Evolutionary conservation across 192 early-diverging fungal species (phyloP).

Genomic region (Coemansia sp.): DNA sequence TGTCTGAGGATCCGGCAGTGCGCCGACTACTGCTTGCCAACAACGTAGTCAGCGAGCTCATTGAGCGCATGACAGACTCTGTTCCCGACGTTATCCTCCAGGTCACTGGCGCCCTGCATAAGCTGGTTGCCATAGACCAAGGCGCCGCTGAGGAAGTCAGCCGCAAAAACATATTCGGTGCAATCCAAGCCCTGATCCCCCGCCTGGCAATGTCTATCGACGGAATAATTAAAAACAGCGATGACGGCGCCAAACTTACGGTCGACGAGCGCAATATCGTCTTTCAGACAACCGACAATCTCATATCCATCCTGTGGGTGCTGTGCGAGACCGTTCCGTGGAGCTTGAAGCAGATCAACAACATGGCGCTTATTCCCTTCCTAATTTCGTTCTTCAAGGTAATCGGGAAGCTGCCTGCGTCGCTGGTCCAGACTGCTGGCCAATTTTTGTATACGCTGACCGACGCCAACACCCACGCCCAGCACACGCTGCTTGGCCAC

Average conservation of each 20-base stretch:
- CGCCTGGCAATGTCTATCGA: conserved; percentile 52
- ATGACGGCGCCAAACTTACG: conserved; percentile 33
- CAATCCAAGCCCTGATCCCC: conserved; percentile 42
- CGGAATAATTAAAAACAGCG: conserved; percentile 45
- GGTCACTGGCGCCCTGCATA: conserved; percentile 68
- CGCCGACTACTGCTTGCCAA: conserved; percentile 77
- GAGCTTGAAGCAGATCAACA: conserved; percentile 69
- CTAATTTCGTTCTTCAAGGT: conserved; percentile 71
- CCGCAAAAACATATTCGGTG: conserved; percentile 41
- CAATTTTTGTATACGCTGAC: conserved; percentile 85
- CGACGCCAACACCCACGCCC: conserved; percentile 69
- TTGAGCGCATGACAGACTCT: conserved; percentile 74
- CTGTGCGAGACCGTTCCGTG: conserved; percentile 73
- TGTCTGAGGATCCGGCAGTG: conserved; percentile 24
- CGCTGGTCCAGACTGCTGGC: conserved; percentile 56
- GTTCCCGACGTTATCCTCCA: conserved; percentile 75
- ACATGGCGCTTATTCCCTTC: conserved; percentile 63
- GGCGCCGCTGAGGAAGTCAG: conserved; percentile 49
- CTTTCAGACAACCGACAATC: conserved; percentile 53
- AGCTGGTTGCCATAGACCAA: conserved; percentile 51
- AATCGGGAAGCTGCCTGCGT: conserved; percentile 34
- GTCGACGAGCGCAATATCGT: conserved; percentile 49
- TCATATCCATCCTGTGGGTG: conserved; percentile 48
- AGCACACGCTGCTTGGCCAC: conserved; percentile 62
- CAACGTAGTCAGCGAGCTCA: conserved; percentile 65